These are phyloP conservation scores for Lachancea mirantina DNA, from an alignment of 805 yeast genomes.

Conservation along the genomic window DNA sequence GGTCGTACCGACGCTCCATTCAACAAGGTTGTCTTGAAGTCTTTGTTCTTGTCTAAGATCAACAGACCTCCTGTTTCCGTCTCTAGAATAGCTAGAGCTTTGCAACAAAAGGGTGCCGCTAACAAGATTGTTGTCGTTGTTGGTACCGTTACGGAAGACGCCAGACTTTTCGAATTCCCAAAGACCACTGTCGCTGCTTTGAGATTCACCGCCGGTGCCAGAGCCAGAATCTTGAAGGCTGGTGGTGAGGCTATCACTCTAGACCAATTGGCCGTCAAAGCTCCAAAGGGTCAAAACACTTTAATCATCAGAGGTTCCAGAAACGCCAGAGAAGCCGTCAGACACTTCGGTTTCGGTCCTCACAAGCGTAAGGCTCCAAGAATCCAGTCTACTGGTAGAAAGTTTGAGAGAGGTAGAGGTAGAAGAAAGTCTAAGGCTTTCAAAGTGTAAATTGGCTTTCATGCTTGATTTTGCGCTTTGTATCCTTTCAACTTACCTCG, in stretches of 20 bases:
- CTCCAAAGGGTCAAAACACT: constrained; percentile 99
- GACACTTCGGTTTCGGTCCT: constrained; percentile 99
- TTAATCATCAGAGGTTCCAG: constrained; percentile 98
- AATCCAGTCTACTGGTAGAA: constrained; percentile 95
- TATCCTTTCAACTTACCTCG: too few relatives aligned
- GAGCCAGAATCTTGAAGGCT: constrained; percentile 92
- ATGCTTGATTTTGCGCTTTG: too few relatives aligned
- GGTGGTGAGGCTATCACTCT: constrained; percentile 99
- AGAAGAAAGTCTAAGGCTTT: constrained; percentile 98
- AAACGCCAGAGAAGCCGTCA: constrained; percentile 97
- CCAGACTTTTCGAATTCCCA: constrained; percentile 90
- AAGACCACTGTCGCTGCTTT: constrained; percentile 98
- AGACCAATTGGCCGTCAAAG: constrained; percentile 97
- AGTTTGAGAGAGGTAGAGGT: constrained; percentile 99
- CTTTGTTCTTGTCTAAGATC: constrained; percentile 94
- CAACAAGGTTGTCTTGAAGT: constrained; percentile 94
- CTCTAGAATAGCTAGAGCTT: constrained; percentile 81
- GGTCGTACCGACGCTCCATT: constrained; percentile 99
- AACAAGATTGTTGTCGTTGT: constrained; percentile 94
- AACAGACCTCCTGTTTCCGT: constrained; percentile 99
- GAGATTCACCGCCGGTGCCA: constrained; percentile 98
- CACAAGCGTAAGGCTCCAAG: constrained; percentile 99
- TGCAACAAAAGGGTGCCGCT: constrained; percentile 75
- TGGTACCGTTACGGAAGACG: constrained; percentile 98
- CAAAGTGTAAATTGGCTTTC: constrained; percentile 76